These are phyloP conservation scores for Akebia trifoliata DNA, from an alignment of 164 flowering plant genomes.

Conservation along the genomic window DNA sequence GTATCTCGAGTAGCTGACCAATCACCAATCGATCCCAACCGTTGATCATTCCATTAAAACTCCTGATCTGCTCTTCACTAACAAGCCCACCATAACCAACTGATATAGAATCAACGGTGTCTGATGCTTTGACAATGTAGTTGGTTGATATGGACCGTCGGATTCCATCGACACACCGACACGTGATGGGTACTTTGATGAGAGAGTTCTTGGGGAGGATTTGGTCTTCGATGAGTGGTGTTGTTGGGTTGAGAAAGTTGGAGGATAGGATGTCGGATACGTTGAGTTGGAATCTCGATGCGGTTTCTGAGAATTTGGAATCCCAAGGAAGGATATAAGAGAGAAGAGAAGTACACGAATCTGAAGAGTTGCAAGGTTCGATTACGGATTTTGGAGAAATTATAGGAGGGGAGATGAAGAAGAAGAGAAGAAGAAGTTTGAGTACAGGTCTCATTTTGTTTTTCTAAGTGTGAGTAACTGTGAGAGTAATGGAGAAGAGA, in stretches of 20 bases:
- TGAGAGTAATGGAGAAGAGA: too few relatives aligned
- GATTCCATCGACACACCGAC: slow-evolving; percentile 32
- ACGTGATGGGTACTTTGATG: slow-evolving; percentile 25
- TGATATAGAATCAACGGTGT: slow-evolving; percentile 22
- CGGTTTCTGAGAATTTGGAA: slow-evolving; percentile 25
- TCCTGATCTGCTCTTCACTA: slow-evolving; percentile 22
- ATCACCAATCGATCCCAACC: neutral
- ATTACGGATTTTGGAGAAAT: slow-evolving; percentile 19
- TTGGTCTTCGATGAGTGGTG: slow-evolving; percentile 1
- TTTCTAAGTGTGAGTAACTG: too few relatives aligned
- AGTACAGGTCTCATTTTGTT: too few relatives aligned
- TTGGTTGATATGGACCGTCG: slow-evolving; percentile 17
- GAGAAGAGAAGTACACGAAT: slow-evolving; percentile 28
- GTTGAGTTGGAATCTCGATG: slow-evolving; percentile 19
- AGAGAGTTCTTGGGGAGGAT: slow-evolving; percentile 14
- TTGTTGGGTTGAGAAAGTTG: slow-evolving; percentile 10
- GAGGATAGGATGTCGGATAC: slow-evolving; percentile 13
- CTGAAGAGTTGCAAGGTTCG: slow-evolving; percentile 29
- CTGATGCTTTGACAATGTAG: slow-evolving; percentile 16
- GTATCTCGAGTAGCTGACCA: slow-evolving; percentile 18
- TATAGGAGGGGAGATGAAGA: slow-evolving; percentile 8
- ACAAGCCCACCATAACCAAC: slow-evolving; percentile 28
- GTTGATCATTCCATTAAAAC: slow-evolving; percentile 13
- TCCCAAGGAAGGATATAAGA: slow-evolving; percentile 24
- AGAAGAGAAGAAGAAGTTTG: neutral